Evolutionary conservation across 768 basidiomycete genomes (phyloP).

Genomic region (Termitomyces sp.): DNA sequence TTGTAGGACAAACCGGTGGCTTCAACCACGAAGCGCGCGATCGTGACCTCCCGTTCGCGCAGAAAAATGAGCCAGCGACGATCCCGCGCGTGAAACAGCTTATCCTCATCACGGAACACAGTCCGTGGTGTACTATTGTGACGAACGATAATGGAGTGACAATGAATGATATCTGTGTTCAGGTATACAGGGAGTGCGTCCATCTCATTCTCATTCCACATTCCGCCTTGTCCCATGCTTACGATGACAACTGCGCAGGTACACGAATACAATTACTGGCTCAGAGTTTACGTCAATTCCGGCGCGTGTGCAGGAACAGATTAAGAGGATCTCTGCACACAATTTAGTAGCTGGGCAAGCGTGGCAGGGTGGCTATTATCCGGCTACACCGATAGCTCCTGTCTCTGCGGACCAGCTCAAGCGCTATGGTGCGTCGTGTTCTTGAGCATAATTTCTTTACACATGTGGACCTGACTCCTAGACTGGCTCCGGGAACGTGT

Average conservation of each 20-base stretch:
- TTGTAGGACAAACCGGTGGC: constrained; percentile 57
- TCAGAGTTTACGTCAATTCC: constrained; percentile 61
- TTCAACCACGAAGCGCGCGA: constrained; percentile 61
- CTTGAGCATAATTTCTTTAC: constrained; percentile 1
- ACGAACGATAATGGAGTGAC: constrained; percentile 75
- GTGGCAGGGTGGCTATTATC: constrained; percentile 44
- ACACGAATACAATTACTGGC: constrained; percentile 65
- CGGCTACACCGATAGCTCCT: constrained; percentile 41
- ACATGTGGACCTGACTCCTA: constrained; percentile 22
- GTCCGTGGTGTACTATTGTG: constrained; percentile 79
- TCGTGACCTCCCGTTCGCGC: constrained; percentile 51
- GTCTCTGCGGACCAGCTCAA: constrained; percentile 41
- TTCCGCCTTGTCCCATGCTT: background rate
- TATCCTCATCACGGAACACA: constrained; percentile 55
- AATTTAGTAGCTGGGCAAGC: constrained; percentile 26
- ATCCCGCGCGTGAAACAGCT: constrained; percentile 63
- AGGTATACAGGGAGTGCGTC: constrained; percentile 76
- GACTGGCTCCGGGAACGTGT: constrained; percentile 78
- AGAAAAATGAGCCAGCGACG: constrained; percentile 65
- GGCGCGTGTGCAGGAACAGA: constrained; percentile 65
- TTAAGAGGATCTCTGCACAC: constrained; percentile 57
- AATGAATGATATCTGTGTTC: constrained; percentile 67
- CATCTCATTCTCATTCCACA: background rate
- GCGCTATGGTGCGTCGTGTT: constrained; percentile 55
- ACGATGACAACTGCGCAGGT: constrained; percentile 38